A percentile compares a stretch with the other conserved stretches of the same genome.
Evolutionary conservation across 2,329 filamentous ascomycete genomes (phyloP).

Genomic region (Ilyonectria mors-panacis): DNA sequence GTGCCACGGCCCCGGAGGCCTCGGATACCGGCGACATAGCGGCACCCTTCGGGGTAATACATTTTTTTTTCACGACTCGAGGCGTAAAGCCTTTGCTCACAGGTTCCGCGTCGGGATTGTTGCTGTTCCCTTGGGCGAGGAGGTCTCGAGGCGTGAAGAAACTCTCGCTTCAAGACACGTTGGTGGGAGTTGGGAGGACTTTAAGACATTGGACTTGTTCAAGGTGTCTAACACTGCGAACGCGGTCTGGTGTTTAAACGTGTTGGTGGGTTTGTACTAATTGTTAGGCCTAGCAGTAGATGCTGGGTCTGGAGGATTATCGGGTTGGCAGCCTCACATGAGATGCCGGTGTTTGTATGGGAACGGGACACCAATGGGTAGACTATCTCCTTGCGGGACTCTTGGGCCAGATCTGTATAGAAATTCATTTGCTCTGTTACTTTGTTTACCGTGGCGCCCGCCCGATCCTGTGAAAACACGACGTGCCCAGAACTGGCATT

Average conservation of each 20-base stretch:
- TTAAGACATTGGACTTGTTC: not conserved
- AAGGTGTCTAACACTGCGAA: not conserved
- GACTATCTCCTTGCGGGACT: not conserved
- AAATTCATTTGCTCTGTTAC: slow-evolving; percentile 16
- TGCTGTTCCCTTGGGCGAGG: not conserved
- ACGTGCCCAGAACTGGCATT: too few relatives aligned
- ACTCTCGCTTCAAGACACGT: not conserved
- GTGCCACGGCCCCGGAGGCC: slow-evolving; percentile 10
- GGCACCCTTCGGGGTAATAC: not conserved
- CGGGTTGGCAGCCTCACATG: slow-evolving; percentile 3
- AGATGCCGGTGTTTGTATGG: slow-evolving; percentile 3
- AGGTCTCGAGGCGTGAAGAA: not conserved
- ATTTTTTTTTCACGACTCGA: not conserved
- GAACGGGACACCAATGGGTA: not conserved
- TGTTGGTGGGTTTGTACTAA: slow-evolving; percentile 13
- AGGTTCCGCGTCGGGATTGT: not conserved
- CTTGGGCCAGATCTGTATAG: slow-evolving; percentile 4
- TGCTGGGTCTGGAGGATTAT: slow-evolving; percentile 1
- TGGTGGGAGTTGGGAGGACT: not conserved
- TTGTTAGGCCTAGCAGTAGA: slow-evolving; percentile 1
- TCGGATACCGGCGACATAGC: not conserved
- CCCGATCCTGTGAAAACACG: slow-evolving; percentile 2
- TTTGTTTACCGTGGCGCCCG: not conserved
- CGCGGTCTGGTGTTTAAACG: not conserved
- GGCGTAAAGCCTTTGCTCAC: not conserved